Evolutionary conservation across 2,329 filamentous ascomycete species (phyloP), one percentile per base, ranked within the genome.

Genomic region (Graphilbum sp.): DNA sequence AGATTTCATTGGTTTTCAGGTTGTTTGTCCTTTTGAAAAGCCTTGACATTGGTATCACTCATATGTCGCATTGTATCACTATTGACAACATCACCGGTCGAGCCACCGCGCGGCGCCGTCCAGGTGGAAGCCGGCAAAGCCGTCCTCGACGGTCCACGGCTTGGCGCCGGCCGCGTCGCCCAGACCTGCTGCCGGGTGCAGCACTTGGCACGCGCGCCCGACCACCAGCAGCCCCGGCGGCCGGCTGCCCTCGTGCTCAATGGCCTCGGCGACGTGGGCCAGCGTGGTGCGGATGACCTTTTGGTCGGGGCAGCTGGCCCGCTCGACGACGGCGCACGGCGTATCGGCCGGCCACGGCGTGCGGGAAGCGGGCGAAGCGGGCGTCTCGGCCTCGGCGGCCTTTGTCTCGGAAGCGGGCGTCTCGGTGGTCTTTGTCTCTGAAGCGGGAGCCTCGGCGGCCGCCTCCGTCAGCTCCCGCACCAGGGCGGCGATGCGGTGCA

Each of bases 301-400:
- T 61, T 98, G 90, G 53, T 98, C 90, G 0, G 85, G 81, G 53
- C 90, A 98, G 43, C 83, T 93, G 6, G 90, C 90, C 27, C 90
- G 71, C 59, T 98, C 90, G 39, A 98, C 71, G 11, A 98, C 87
- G 1, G 88, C 87, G 50, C 88, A 95, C 0, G 88, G 86, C 1
- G 86, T 90, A n/a, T 62, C 58, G 25, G 57, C 58, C 0, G 88
- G 88, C 77, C 85, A 95, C 1, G 75, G 51, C 2, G 43, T 46
- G 39, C 63, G 56, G 5, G n/a, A n/a, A n/a, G n/a, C n/a, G n/a
- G n/a, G n/a, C n/a, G n/a, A n/a, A n/a, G n/a, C n/a, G n/a, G n/a
- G n/a, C n/a, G n/a, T n/a, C n/a, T n/a, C n/a, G n/a, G 21, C 21
- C 21, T 24, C 21, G 21, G 21, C 21, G 6, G 21, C 42, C 42